phyloP scores from a whole-genome alignment of 345 rosid genomes.

The Lepidium aucheri region DNA sequence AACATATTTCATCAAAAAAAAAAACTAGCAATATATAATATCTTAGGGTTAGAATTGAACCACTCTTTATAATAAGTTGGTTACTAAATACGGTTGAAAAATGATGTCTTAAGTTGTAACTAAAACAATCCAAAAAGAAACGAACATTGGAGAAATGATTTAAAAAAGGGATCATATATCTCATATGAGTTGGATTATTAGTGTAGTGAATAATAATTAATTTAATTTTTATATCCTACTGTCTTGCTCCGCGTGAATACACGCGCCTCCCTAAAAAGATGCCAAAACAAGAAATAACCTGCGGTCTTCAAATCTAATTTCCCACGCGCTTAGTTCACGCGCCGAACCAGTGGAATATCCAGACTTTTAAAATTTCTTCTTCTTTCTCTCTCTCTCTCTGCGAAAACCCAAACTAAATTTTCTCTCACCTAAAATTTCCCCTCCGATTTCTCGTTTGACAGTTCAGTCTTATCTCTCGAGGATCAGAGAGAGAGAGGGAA shows the following conservation, averaged over 20 bases:
- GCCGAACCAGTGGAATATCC: not conserved
- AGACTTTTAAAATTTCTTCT: not conserved
- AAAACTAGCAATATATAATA: not conserved
- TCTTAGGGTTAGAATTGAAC: not conserved
- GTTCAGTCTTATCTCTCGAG: slow-evolving; percentile 17
- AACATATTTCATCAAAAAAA: too few relatives aligned
- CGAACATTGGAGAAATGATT: not conserved
- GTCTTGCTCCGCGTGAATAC: slow-evolving; percentile 12
- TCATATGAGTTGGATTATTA: slow-evolving; percentile 26
- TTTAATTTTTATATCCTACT: not conserved
- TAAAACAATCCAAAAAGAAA: slow-evolving; percentile 11
- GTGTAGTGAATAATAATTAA: not conserved
- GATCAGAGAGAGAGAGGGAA: slow-evolving; percentile 11
- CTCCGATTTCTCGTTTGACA: slow-evolving; percentile 28
- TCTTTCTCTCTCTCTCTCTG: not conserved
- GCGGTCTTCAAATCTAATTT: not conserved
- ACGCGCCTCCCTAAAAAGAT: slow-evolving; percentile 17
- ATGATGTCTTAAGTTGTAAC: not conserved
- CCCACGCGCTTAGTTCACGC: slow-evolving; percentile 13
- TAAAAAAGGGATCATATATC: not conserved
- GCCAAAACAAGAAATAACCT: slow-evolving; percentile 27
- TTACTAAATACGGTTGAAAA: not conserved
- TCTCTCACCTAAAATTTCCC: slow-evolving; percentile 22
- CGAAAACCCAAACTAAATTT: slow-evolving; percentile 4
- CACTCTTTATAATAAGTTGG: not conserved